A percentile compares a stretch with the other conserved stretches of the same genome.
Evolutionary conservation across 2,329 filamentous ascomycete genomes (phyloP).

Genomic region (Sporothrix inflata): DNA sequence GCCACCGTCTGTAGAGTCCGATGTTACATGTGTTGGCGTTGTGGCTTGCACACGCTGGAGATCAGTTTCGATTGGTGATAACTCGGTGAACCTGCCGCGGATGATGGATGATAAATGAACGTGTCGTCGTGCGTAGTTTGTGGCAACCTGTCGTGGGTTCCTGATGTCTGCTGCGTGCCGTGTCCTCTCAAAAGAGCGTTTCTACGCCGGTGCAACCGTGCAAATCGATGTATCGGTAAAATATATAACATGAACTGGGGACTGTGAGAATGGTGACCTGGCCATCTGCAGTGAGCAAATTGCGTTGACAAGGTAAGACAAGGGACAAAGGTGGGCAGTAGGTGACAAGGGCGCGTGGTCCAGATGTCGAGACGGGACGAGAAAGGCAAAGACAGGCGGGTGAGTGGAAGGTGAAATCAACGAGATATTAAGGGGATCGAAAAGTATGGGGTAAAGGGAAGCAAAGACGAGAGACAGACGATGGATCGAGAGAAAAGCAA

Average conservation of each 20-base stretch:
- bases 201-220: slow-evolving; percentile 17
- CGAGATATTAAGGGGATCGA: slow-evolving; percentile 14
- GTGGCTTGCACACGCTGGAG: slow-evolving; percentile 7
- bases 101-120: slow-evolving; percentile 7
- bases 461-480: neutral
- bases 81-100: neutral
- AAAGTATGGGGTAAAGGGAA: slow-evolving; percentile 20
- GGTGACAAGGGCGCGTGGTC: neutral
- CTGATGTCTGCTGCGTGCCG: slow-evolving; percentile 13
- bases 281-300: neutral
- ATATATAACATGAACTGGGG: slow-evolving; percentile 6
- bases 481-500: neutral
- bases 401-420: neutral
- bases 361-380: slow-evolving; percentile 12
- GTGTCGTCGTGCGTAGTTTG: neutral
- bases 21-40: slow-evolving; percentile 10
- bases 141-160: neutral
- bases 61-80: neutral
- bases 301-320: slow-evolving; percentile 5
- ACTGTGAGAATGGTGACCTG: neutral
- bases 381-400: neutral
- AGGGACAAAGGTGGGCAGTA: neutral
- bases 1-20: neutral
- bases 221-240: slow-evolving; percentile 5
- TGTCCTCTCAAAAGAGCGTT: neutral